Base-by-base conservation (phyloP, 352 stramenopile species). In the Phytophthora boehmeriae region DNA sequence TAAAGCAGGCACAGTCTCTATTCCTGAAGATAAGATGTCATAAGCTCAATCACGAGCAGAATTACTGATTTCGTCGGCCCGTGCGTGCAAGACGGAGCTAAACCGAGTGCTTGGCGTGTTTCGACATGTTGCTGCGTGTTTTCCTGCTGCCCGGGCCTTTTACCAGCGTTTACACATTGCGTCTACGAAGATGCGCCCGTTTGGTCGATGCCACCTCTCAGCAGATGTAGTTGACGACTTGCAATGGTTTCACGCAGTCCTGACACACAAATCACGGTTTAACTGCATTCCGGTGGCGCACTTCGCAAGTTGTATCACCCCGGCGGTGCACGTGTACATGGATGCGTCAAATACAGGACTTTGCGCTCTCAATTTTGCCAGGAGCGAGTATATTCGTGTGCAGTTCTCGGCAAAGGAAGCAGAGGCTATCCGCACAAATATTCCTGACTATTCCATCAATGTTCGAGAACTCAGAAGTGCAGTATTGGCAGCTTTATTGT, bases 271-370 rank as follows among this genome's bases (percentile, higher is more conserved):
- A 6, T 25, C 46, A 0, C 50, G 43, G 1, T 66, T 60, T 39
- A 66, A 66, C 17, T 0, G 9, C 13, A 54, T 66, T 32, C 25
- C 58, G 1, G 22, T 66, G 0, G 16, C 17, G 14, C 43, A 56
- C 2, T 52, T 66, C 28, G 43, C 49, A 16, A 13, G 9, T 5
- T n/a, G 25, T 10, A 2, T 14, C 1, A 16, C 23, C 1, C 42
- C 60, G 1, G 17, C 48, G 4, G 28, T 61, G 0, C 57, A 67
- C 27, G 32, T 72, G 14, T 67, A 53, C 20, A 66, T 65, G 63
- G 55, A 71, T 13, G 56, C 51, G 1, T 59, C 30, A 0, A 20
- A 60, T 10, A 46, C 25, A 0, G 56, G 63, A 8, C 20, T 66
- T 0, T 66, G 52, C 19, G 45, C 54, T 1, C 38, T 63, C 1